Conservation (phyloP, 495 filamentous ascomycete genomes). For the Trypethelium eluteriae region DNA sequence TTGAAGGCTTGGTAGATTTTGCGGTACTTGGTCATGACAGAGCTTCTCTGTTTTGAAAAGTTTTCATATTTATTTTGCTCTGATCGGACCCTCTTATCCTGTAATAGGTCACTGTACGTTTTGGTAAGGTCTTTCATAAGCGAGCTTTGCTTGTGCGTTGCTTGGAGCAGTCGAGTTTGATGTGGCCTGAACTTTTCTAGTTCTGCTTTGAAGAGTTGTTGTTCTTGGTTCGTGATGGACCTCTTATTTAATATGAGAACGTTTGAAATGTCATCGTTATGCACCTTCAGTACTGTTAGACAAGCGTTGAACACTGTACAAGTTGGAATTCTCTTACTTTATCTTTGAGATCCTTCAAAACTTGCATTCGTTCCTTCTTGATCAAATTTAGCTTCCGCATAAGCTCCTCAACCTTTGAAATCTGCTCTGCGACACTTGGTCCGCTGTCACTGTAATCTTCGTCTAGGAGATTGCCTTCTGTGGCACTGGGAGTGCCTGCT, state of each 20-base stretch:
- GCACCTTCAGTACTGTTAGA: constrained; percentile 52
- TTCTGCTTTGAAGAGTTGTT: constrained; percentile 82
- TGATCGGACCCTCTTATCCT: constrained; percentile 86
- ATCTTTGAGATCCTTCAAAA: constrained; percentile 93
- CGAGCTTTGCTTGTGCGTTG: constrained; percentile 85
- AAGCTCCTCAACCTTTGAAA: constrained; percentile 79
- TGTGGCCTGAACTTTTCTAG: constrained; percentile 94
- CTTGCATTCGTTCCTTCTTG: constrained; percentile 81
- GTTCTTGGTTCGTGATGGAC: constrained; percentile 79
- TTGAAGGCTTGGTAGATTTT: constrained; percentile 88
- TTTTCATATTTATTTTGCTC: constrained; percentile 92
- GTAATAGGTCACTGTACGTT: constrained; percentile 77
- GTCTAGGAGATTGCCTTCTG: constrained; percentile 74
- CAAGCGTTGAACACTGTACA: neutral
- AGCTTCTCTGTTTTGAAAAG: constrained; percentile 71
- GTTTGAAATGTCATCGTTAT: constrained; percentile 93
- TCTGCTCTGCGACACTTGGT: constrained; percentile 79
- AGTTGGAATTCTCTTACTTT: constrained; percentile 54
- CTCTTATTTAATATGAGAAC: constrained; percentile 97
- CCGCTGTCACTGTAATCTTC: constrained; percentile 76
- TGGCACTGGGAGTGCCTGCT: constrained; percentile 32
- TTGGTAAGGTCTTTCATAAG: constrained; percentile 92
- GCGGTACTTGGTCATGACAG: constrained; percentile 81
- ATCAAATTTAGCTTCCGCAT: constrained; percentile 85
- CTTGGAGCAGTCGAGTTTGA: constrained; percentile 82